A percentile compares a stretch with the other conserved stretches of the same genome.
These are phyloP conservation scores for Priceomyces carsonii DNA, from an alignment of 805 yeast species.

Conservation along the genomic window DNA sequence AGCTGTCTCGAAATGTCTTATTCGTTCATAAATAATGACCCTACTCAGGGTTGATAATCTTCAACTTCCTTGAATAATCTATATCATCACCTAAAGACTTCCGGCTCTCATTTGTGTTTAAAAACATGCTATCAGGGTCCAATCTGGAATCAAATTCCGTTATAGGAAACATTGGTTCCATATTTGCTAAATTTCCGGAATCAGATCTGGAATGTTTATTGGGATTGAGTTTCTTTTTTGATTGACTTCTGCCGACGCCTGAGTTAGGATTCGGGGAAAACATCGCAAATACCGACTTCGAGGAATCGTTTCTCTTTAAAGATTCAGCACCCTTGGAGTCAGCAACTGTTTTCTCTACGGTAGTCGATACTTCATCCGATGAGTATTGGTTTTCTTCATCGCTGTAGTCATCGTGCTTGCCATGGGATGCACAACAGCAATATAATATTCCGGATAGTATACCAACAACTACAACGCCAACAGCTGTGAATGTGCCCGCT, in stretches of 20 bases:
- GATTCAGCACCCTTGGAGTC: conserved; percentile 7
- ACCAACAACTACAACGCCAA: conserved; percentile 60
- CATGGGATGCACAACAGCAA: conserved; percentile 28
- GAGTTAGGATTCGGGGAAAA: conserved; percentile 16
- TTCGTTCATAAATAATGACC: too few species aligned
- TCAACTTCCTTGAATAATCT: conserved; percentile 35
- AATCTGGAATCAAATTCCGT: conserved; percentile 26
- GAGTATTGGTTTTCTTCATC: conserved; percentile 43
- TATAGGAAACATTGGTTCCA: conserved; percentile 32
- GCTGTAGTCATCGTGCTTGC: conserved; percentile 26
- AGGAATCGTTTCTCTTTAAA: conserved; percentile 34
- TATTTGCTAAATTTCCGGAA: conserved; percentile 6
- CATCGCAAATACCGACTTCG: conserved; percentile 33
- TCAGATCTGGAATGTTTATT: conserved; percentile 12
- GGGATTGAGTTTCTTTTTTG: conserved; percentile 28
- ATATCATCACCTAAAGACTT: conserved; percentile 34
- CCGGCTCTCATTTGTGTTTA: conserved; percentile 24
- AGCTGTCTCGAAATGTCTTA: too few species aligned
- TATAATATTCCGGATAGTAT: conserved; percentile 43
- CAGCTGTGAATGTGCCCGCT: conserved; percentile 82
- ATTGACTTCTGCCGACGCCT: conserved; percentile 25
- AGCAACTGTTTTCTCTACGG: conserved; percentile 18
- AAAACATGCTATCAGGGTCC: conserved; percentile 29
- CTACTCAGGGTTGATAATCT: conserved; percentile 25
- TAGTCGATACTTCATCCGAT: conserved; percentile 28